These are phyloP conservation scores for Xylariaceae sp. DNA, from an alignment of 2,329 filamentous ascomycete species.

Conservation along the genomic window DNA sequence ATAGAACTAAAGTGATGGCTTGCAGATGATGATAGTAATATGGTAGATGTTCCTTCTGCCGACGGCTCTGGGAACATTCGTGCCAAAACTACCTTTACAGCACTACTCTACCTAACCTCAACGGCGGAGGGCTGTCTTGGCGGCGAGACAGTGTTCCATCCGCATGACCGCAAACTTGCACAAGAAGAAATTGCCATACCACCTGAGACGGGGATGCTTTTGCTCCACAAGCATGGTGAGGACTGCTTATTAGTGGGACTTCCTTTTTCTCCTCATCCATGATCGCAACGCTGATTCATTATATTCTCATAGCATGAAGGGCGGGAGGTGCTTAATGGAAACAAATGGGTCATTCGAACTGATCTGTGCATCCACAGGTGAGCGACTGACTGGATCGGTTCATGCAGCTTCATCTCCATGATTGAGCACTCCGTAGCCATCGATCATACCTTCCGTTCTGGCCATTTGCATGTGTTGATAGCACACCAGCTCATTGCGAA, in stretches of 20 bases:
- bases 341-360: constrained; percentile 88
- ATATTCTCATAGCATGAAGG: constrained; percentile 67
- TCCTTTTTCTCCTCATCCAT: constrained; percentile 1
- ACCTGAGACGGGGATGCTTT: constrained; percentile 77
- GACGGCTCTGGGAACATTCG: constrained; percentile 34
- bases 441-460: too few species aligned
- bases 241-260: constrained; percentile 71
- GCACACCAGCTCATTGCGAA: too few species aligned
- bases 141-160: constrained; percentile 90
- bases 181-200: constrained; percentile 67
- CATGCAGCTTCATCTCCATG: too few species aligned
- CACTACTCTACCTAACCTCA: constrained; percentile 82
- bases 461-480: too few species aligned
- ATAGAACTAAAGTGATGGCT: constrained; percentile 14
- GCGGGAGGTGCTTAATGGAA: constrained; percentile 69
- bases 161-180: constrained; percentile 54
- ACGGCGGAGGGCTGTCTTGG: constrained; percentile 70
- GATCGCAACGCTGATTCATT: neutral
- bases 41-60: constrained; percentile 53
- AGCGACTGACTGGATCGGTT: neutral
- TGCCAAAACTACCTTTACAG: constrained; percentile 82
- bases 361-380: constrained; percentile 64
- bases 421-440: too few species aligned
- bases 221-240: constrained; percentile 84
- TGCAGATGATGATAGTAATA: constrained; percentile 82